Base-by-base conservation (phyloP, 1,284 basidiomycete genomes). In the Microbotryum lychnidis-dioicae region DNA sequence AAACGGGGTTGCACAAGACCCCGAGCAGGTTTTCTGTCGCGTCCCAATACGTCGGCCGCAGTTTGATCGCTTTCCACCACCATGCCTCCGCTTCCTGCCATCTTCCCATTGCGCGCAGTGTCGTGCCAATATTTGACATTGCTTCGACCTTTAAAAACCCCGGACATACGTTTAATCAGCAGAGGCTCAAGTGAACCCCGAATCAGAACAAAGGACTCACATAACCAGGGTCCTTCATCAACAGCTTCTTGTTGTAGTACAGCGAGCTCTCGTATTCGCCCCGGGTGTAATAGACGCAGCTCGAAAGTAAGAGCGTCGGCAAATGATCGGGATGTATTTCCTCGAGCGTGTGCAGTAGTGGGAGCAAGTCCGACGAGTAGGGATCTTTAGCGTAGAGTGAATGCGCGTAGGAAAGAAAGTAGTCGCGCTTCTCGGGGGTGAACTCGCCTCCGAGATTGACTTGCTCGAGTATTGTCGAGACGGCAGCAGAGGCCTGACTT, bases 101-200 rank as follows among this genome's bases (percentile, higher is more conserved):
- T 9, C 72, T 69, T 55, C 77, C 73, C 60, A 78, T 69, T 7
- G 78, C 77, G 23, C 78, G 75, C 55, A 79, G 71, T 7, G 80
- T 79, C 9, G 79, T 80, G 6, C 81, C 81, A 47, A 82, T 78
- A 65, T 82, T 82, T 58, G 76, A 76, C 79, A 80, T 79, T 9
- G 79, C 78, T 69, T 80, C 79, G 37, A 74, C 76, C 76, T 78
- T 31, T 51, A 2, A 6, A 21, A 18, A 14, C 6, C 21, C 21
- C 8, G 21, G 16, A 4, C 44, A 5, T 12, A 10, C 1, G 23
- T 21, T 1, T 46, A 45, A 48, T 45, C 45, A 46, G 20, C 21
- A 42, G 37, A 18, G 31, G 31, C 31, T 31, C 6, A 8, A 12
- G 37, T 18, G 37, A 18, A 16, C 16, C 16, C 5, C 37, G 37